These are phyloP conservation scores for Quercus mongolica DNA, from an alignment of 306 rosid species.

Conservation along the genomic window DNA sequence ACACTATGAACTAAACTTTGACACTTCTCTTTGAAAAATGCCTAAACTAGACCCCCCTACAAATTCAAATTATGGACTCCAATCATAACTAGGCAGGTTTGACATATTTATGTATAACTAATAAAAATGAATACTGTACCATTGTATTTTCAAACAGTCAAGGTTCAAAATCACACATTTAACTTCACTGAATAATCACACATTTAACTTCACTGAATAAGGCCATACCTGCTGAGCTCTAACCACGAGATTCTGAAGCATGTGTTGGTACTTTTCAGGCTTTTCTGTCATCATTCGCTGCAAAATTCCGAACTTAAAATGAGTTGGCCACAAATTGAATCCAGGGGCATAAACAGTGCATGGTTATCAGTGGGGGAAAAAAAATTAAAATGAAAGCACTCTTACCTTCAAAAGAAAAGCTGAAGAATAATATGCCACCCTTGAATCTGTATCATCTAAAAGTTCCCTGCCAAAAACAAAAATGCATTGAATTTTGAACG, in stretches of 20 bases:
- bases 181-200: constrained; percentile 14
- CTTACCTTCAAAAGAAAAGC: constrained; percentile 97
- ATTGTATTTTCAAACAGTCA: constrained; percentile 2
- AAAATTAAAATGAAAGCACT: constrained; percentile 13
- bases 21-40: neutral
- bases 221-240: constrained; percentile 96
- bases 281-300: constrained; percentile 98
- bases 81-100: neutral
- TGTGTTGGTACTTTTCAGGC: constrained; percentile 91
- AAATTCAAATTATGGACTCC: neutral
- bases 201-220: constrained; percentile 15
- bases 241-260: constrained; percentile 93
- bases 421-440: constrained; percentile 95
- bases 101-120: neutral
- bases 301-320: constrained; percentile 25
- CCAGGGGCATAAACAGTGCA: constrained; percentile 8
- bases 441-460: constrained; percentile 95
- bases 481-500: neutral
- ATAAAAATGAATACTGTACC: neutral
- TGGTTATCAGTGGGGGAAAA: constrained; percentile 10
- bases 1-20: neutral
- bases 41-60: neutral
- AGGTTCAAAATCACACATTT: neutral
- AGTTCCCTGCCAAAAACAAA: constrained; percentile 65
- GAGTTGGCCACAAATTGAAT: constrained; percentile 12